phyloP scores from a whole-genome alignment of 2,329 filamentous ascomycete species.

The Cladosporium sp. region DNA sequence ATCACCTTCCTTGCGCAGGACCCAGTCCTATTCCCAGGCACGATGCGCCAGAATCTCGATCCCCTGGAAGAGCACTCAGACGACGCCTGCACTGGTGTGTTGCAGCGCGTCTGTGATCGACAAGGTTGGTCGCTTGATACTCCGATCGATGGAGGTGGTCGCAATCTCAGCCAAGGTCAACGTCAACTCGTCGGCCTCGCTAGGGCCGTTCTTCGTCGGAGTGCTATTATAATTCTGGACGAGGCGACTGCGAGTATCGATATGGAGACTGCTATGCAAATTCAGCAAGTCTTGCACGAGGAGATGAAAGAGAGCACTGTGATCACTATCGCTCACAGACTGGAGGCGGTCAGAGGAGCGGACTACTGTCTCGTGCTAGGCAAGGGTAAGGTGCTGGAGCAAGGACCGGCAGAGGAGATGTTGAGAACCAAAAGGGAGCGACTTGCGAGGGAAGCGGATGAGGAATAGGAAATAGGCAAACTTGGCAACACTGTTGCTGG shows the following conservation, averaged over 20 bases:
- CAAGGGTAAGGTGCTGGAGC: slow-evolving; percentile 44
- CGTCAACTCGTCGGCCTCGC: slow-evolving; percentile 62
- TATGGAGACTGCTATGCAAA: slow-evolving; percentile 54
- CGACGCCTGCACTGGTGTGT: slow-evolving; percentile 49
- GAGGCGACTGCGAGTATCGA: slow-evolving; percentile 65
- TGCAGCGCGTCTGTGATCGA: slow-evolving; percentile 51
- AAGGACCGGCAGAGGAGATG: slow-evolving; percentile 32
- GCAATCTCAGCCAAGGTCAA: slow-evolving; percentile 62
- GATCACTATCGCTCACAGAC: slow-evolving; percentile 61
- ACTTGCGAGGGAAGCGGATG: slow-evolving; percentile 14
- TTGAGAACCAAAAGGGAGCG: slow-evolving; percentile 14
- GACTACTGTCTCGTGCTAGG: slow-evolving; percentile 54
- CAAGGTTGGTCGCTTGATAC: slow-evolving; percentile 56
- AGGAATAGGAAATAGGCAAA: not conserved
- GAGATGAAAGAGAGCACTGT: slow-evolving; percentile 58
- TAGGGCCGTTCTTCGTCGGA: slow-evolving; percentile 58
- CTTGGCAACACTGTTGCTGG: too few species aligned
- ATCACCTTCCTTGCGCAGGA: slow-evolving; percentile 66
- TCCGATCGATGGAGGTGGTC: slow-evolving; percentile 56
- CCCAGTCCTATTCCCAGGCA: slow-evolving; percentile 61
- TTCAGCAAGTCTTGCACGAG: slow-evolving; percentile 52
- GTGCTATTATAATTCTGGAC: slow-evolving; percentile 60
- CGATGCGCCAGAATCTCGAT: slow-evolving; percentile 59
- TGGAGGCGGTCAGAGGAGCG: slow-evolving; percentile 58
- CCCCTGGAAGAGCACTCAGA: slow-evolving; percentile 56